These are phyloP conservation scores for Aspergillus persii DNA, from an alignment of 2,329 filamentous ascomycete species.

Conservation along the genomic window DNA sequence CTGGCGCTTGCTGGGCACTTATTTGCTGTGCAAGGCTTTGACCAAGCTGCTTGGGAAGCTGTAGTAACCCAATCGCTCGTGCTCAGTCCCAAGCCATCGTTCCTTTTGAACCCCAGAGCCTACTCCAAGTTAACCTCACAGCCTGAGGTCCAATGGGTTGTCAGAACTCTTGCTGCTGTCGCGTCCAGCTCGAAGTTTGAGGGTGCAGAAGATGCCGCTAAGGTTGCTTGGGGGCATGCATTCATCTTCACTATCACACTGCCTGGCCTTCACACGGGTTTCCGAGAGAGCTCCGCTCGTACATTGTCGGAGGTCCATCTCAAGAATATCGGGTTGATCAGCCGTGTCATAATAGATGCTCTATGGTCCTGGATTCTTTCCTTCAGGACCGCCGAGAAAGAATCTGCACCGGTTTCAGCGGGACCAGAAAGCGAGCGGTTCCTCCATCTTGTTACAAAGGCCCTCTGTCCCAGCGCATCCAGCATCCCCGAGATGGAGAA, in stretches of 20 bases:
- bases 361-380: constrained; percentile 77
- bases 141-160: constrained; percentile 76
- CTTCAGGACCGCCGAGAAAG: constrained; percentile 70
- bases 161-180: constrained; percentile 65
- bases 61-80: constrained; percentile 65
- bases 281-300: constrained; percentile 63
- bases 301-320: constrained; percentile 66
- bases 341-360: constrained; percentile 64
- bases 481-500: constrained; percentile 24
- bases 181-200: constrained; percentile 55
- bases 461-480: constrained; percentile 38
- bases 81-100: constrained; percentile 78
- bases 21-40: constrained; percentile 53
- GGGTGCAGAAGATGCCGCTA: constrained; percentile 47
- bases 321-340: constrained; percentile 57
- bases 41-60: constrained; percentile 49
- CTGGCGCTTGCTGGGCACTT: constrained; percentile 60
- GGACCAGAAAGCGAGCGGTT: constrained; percentile 62
- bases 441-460: constrained; percentile 57
- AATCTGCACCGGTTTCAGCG: constrained; percentile 65
- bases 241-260: constrained; percentile 76
- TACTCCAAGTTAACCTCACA: constrained; percentile 74
- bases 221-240: constrained; percentile 75
- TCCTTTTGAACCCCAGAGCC: constrained; percentile 78
- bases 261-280: constrained; percentile 56